phyloP scores from a whole-genome alignment of 306 rosid species.

The Quercus dentata region DNA sequence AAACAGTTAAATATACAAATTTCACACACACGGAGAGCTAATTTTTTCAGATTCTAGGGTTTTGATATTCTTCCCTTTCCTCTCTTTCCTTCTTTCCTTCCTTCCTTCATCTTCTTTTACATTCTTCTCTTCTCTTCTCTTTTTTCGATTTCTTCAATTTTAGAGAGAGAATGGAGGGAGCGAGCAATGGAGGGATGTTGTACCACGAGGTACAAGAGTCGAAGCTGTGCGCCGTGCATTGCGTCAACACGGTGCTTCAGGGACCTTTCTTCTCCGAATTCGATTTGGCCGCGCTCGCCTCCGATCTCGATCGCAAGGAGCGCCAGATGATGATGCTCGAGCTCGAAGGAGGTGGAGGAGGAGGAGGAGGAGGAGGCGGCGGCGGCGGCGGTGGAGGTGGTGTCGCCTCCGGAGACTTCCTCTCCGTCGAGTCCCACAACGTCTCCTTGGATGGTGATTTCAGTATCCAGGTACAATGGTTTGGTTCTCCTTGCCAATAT shows the following conservation, averaged over 20 bases:
- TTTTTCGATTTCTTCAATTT: background rate
- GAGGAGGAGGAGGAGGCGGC: background rate
- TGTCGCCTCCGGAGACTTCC: slow-evolving; percentile 65
- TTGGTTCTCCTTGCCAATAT: background rate
- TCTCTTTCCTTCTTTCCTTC: too few relatives aligned
- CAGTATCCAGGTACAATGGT: slow-evolving; percentile 78
- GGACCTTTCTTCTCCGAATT: slow-evolving; percentile 97
- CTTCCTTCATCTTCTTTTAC: too few relatives aligned
- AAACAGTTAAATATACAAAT: background rate
- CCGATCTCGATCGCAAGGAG: slow-evolving; percentile 86
- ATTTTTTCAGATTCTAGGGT: slow-evolving; percentile 32
- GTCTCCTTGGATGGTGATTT: slow-evolving; percentile 97
- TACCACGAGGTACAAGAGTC: slow-evolving; percentile 99
- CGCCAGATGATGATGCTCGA: slow-evolving; percentile 58
- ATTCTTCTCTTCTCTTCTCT: too few relatives aligned
- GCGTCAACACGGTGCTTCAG: slow-evolving; percentile 86
- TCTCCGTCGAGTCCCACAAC: slow-evolving; percentile 78
- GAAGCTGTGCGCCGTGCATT: slow-evolving; percentile 95
- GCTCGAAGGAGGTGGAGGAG: slow-evolving; percentile 24
- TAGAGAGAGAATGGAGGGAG: slow-evolving; percentile 64
- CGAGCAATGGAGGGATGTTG: slow-evolving; percentile 96
- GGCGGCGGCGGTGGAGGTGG: background rate
- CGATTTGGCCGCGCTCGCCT: slow-evolving; percentile 93
- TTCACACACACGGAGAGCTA: background rate
- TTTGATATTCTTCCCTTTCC: too few relatives aligned